phyloP scores from a whole-genome alignment of 345 rosid species.

The Clausena lansium region DNA sequence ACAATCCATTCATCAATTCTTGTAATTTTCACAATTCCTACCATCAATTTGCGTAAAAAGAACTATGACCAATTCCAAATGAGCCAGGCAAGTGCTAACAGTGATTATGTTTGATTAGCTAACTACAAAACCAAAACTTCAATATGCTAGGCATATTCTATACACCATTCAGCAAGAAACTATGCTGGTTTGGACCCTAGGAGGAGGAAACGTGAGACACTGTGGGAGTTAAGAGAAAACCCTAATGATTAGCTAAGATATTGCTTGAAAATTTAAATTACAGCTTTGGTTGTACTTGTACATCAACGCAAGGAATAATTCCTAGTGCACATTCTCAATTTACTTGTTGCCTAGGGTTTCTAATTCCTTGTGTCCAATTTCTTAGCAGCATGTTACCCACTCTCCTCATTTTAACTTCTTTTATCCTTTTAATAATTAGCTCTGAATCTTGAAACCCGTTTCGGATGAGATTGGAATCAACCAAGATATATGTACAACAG shows the following conservation, averaged over 20 bases:
- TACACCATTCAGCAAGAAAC: not conserved
- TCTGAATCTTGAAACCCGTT: not conserved
- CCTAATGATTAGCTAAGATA: not conserved
- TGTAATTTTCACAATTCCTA: not conserved
- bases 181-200: not conserved
- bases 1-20: not conserved
- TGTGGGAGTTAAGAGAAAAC: too few relatives aligned
- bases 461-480: not conserved
- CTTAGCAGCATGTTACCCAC: not conserved
- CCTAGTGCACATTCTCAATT: not conserved
- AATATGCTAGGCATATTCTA: not conserved
- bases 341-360: not conserved
- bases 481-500: not conserved
- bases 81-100: not conserved
- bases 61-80: not conserved
- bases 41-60: not conserved
- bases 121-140: not conserved
- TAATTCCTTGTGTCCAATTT: not conserved
- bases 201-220: not conserved
- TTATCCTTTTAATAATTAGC: not conserved
- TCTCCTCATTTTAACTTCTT: not conserved
- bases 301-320: not conserved
- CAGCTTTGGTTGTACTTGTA: not conserved
- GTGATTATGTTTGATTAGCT: not conserved
- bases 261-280: not conserved